Conservation (phyloP, 2,329 filamentous ascomycete species). For the Fusarium sororula region DNA sequence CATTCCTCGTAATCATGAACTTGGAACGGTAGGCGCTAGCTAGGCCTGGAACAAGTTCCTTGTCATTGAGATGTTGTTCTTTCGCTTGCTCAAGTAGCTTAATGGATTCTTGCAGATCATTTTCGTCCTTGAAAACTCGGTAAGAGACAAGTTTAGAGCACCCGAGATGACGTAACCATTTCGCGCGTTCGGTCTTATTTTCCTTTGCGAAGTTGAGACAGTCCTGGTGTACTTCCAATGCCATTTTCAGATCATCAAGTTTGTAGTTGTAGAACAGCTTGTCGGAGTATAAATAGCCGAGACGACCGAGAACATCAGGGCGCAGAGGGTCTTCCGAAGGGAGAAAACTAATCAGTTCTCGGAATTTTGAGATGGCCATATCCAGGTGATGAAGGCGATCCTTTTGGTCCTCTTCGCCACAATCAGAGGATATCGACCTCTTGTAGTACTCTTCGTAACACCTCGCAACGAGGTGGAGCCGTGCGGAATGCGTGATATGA, state of each 20-base stretch:
- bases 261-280: background rate
- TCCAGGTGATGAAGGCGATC: fast-evolving
- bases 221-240: background rate
- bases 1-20: background rate
- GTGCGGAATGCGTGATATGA: background rate
- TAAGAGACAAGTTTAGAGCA: background rate
- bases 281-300: background rate
- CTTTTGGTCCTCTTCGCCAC: fast-evolving
- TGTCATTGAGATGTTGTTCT: fast-evolving
- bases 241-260: background rate
- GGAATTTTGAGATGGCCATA: background rate
- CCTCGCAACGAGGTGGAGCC: background rate
- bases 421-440: background rate
- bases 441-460: background rate
- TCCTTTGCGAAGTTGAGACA: background rate
- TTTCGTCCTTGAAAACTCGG: fast-evolving
- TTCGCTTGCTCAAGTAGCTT: background rate
- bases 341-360: background rate
- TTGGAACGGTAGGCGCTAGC: background rate
- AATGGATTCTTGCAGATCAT: background rate
- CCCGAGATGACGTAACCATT: background rate
- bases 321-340: background rate
- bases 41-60: fast-evolving
- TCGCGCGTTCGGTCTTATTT: fast-evolving
- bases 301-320: background rate